Base-by-base conservation (phyloP, 2,329 filamentous ascomycete species). In the Trichoderma sp. region DNA sequence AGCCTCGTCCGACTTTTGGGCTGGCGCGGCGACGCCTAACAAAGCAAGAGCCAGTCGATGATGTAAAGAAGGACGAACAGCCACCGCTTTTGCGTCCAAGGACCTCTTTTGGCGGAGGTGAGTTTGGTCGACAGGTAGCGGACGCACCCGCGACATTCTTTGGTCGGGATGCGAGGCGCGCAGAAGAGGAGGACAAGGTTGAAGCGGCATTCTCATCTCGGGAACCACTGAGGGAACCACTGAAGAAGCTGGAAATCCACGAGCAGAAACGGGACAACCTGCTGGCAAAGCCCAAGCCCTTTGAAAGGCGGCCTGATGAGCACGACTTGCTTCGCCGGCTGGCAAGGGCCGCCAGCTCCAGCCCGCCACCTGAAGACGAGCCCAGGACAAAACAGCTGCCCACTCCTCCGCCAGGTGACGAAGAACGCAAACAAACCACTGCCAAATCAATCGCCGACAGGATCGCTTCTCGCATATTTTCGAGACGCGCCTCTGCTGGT, bases 281-380 rank as follows among this genome's bases (percentile, higher is more conserved):
- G 58, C 15, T 26, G 58, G 24, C 28, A 24, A 43, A 51, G 32
- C 58, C 47, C 11, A 61, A 43, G 14, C 26, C 57, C 7, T 43
- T 53, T 7, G 58, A 63, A 18, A 43, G 43, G n/a, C 74, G 77
- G 32, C 81, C 80, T 26, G 84, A 87, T 71, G 86, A 88, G 51
- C 73, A 82, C 51, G 86, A 88, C 53, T 72, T 88, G 58, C 78
- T 88, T 64, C 84, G 84, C 72, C 83, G 82, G 67, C 79, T 89
- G 74, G 84, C 86, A 26, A 82, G 84, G 64, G 85, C 83, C 60
- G 79, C 84, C 36, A 86, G 83, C 75, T 81, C 80, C 71, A 87
- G 84, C 71, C 85, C 85, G 26, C 77, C 80, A 32, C 63, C 71
- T n/a, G 73, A 78, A 15, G 79, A 82, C 30, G 64, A 58, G 39